These are phyloP conservation scores for Acer saccharum DNA, from an alignment of 345 rosid species.

Conservation along the genomic window DNA sequence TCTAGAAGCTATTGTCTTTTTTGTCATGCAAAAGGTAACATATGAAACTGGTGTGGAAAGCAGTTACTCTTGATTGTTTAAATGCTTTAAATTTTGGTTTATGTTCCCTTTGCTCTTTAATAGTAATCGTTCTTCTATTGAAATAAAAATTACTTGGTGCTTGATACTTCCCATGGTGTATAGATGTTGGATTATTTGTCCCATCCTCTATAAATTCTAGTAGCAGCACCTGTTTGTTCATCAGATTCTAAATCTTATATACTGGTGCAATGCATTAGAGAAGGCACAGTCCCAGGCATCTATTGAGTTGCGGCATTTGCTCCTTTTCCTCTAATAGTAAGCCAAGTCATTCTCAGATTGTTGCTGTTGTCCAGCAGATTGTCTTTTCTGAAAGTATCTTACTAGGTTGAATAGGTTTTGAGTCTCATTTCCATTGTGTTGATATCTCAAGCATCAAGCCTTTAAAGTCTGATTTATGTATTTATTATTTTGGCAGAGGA, in stretches of 20 bases:
- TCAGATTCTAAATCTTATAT: neutral
- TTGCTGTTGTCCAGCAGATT: neutral
- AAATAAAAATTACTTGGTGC: neutral
- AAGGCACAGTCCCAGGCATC: neutral
- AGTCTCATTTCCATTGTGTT: constrained; percentile 2
- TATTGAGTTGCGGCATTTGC: neutral
- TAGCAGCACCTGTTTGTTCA: neutral
- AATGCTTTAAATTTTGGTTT: neutral
- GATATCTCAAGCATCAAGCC: neutral
- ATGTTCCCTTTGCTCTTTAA: neutral
- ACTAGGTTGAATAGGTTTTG: neutral
- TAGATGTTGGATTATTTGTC: neutral
- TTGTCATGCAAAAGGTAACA: neutral
- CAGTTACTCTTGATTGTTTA: neutral
- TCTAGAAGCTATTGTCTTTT: neutral
- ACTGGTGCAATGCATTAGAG: neutral
- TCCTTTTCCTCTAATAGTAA: neutral
- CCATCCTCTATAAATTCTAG: neutral
- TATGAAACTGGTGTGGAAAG: neutral
- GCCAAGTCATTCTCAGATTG: neutral
- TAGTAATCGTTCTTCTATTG: neutral
- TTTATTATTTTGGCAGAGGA: neutral
- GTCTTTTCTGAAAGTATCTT: neutral
- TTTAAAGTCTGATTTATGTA: neutral
- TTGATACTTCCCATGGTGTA: neutral